Percentiles rank a stretch among this genome's conserved stretches.
These are phyloP conservation scores for Eucalyptus albens DNA, from an alignment of 345 rosid genomes.

Conservation along the genomic window DNA sequence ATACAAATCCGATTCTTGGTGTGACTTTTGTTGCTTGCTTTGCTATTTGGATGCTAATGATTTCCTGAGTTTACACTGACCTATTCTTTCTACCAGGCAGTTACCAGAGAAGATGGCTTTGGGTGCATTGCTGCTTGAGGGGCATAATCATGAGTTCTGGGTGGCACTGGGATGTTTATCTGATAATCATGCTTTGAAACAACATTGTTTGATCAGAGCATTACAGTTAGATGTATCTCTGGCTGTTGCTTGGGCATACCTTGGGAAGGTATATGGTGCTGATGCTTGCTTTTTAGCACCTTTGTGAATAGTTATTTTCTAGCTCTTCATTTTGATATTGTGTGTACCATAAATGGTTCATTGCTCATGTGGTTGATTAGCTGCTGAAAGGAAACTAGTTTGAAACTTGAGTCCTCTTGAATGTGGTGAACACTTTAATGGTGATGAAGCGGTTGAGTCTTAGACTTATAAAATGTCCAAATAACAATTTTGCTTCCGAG, in stretches of 20 bases:
- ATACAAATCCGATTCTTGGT: conserved; percentile 40
- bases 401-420: neutral
- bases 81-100: conserved; percentile 53
- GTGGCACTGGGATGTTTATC: conserved; percentile 81
- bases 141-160: conserved; percentile 74
- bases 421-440: neutral
- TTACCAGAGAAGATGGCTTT: conserved; percentile 81
- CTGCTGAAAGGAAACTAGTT: neutral
- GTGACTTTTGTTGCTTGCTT: conserved; percentile 5
- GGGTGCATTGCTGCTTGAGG: conserved; percentile 82
- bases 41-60: conserved; percentile 1
- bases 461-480: neutral
- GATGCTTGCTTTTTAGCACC: neutral
- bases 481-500: neutral
- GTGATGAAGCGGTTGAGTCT: neutral
- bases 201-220: conserved; percentile 80
- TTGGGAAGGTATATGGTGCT: conserved; percentile 66
- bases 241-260: conserved; percentile 85
- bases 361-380: neutral
- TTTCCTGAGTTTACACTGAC: neutral
- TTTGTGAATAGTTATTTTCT: neutral
- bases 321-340: neutral
- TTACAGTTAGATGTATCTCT: conserved; percentile 81
- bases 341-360: neutral
- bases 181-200: conserved; percentile 52